Percentiles rank a stretch among this genome's conserved stretches.
phyloP scores from a whole-genome alignment of 805 yeast genomes.

The Wickerhamiella spandovensis region DNA sequence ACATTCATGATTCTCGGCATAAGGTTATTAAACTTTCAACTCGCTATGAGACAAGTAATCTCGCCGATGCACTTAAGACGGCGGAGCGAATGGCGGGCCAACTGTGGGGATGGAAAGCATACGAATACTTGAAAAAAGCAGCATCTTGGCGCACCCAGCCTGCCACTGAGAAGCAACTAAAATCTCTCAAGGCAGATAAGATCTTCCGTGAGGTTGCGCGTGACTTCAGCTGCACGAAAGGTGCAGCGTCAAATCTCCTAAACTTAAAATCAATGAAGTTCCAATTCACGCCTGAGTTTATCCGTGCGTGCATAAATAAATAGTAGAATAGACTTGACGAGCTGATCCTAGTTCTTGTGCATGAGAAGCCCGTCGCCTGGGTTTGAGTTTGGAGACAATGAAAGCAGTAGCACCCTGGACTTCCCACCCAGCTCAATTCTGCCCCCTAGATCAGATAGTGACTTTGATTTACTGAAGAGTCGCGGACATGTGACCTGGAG shows the following conservation, averaged over 20 bases:
- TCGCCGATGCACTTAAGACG: background rate
- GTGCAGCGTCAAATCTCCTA: conserved; percentile 9
- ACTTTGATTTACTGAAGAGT: background rate
- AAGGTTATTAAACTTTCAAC: background rate
- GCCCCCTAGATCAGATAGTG: background rate
- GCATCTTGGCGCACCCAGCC: background rate
- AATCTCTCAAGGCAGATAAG: background rate
- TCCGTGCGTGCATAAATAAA: background rate
- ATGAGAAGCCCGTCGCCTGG: background rate
- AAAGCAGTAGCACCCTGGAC: background rate
- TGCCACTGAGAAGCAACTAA: background rate
- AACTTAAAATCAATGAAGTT: conserved; percentile 6
- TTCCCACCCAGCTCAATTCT: background rate
- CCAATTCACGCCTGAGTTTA: background rate
- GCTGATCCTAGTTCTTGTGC: background rate
- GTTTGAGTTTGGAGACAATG: background rate
- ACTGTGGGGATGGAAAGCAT: background rate
- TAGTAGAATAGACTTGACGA: background rate
- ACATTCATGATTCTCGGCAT: background rate
- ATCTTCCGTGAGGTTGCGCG: background rate
- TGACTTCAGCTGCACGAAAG: conserved; percentile 4
- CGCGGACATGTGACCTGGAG: background rate
- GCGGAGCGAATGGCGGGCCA: background rate
- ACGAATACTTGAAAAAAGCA: background rate
- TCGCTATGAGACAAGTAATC: background rate